Conservation (phyloP, 257 asterid species). For the Nicotiana benthamiana region DNA sequence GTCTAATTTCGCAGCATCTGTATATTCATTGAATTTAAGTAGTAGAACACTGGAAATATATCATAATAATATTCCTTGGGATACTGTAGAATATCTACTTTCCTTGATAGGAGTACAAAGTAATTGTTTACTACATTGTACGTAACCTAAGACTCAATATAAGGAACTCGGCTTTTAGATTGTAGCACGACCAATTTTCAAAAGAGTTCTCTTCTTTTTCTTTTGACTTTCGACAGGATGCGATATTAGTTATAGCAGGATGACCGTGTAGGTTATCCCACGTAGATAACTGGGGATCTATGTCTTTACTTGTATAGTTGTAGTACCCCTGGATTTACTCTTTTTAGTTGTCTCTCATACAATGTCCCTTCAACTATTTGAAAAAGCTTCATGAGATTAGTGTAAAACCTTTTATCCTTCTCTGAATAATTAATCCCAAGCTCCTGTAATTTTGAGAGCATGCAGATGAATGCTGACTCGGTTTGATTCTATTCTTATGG, state of each 20-base stretch:
- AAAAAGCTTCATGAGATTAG: neutral
- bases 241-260: neutral
- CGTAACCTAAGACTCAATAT: neutral
- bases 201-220: neutral
- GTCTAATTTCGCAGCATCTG: neutral
- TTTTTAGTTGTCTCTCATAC: slow-evolving; percentile 1
- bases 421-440: neutral
- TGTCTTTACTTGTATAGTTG: neutral
- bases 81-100: neutral
- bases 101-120: neutral
- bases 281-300: too few species aligned
- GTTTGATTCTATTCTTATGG: neutral
- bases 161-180: neutral
- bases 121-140: neutral
- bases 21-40: neutral
- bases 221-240: neutral
- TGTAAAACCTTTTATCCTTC: neutral
- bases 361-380: neutral
- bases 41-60: neutral
- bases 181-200: neutral
- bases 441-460: neutral
- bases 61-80: neutral
- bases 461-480: neutral
- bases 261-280: neutral
- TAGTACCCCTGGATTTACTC: neutral